Percentiles rank a stretch among this genome's conserved stretches.
phyloP scores from a whole-genome alignment of 441 rosid genomes.

The Metrosideros polymorpha region DNA sequence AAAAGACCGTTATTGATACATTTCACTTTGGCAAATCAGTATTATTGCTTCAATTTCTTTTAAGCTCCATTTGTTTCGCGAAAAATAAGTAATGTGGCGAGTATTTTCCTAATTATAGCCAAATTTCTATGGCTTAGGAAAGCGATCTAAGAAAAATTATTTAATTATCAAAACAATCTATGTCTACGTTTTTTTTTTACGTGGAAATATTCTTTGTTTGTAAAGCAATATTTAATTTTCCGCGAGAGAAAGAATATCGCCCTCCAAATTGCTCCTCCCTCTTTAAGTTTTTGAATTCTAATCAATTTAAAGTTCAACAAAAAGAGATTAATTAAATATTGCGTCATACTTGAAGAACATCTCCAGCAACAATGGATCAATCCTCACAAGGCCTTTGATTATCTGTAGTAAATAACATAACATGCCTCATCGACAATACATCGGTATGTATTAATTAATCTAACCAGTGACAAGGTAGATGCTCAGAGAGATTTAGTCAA shows the following conservation, averaged over 20 bases:
- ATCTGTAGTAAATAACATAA: neutral
- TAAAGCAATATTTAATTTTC: neutral
- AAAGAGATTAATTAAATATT: neutral
- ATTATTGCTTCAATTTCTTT: neutral
- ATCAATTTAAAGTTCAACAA: neutral
- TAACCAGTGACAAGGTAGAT: neutral
- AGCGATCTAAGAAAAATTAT: neutral
- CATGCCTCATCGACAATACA: neutral
- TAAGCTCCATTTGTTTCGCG: no score
- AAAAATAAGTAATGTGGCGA: neutral
- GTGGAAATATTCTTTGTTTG: neutral
- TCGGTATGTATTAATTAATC: neutral
- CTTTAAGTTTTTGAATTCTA: neutral
- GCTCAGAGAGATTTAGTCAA: neutral
- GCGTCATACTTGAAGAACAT: neutral
- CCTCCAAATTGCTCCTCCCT: neutral
- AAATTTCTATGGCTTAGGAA: neutral
- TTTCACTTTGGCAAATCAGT: neutral
- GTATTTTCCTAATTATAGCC: neutral
- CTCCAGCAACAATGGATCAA: neutral
- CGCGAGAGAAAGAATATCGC: neutral
- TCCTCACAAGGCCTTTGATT: neutral
- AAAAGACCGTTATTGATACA: neutral
- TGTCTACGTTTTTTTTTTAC: neutral
- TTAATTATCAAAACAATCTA: neutral